Base-by-base conservation (phyloP, 768 basidiomycete species). In the Termitomyces sp. region DNA sequence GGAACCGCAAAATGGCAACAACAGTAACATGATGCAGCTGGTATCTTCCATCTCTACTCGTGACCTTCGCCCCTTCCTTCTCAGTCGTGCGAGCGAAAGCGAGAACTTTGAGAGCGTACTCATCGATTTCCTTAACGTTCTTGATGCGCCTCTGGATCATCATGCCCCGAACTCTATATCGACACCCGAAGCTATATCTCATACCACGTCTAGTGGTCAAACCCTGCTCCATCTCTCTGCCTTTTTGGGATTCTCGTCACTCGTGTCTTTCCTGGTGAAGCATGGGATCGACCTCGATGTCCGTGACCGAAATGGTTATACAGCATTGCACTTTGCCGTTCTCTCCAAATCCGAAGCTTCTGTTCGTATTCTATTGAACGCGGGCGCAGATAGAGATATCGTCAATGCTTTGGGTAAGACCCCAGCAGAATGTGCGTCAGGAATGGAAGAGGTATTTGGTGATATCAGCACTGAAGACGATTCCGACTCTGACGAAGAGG, bases 251-350 rank as follows among this genome's bases (percentile, higher is more conserved):
- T 91, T 92, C 69, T 73, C 82, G 9, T 74, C 82, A 5, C 80
- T 98, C 32, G 81, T 86, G 17, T 66, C 75, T 44, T 92, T 90
- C 73, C 77, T 99, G 56, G 73, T 96, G 56, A 71, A 76, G 4
- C 89, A 82, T 53, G 83, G 80, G 7, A 85, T 88, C 37, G 92
- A 95, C 66, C 62, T 95, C 53, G 93, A 98, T 67, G 80, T 79
- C 14, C 85, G 92, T 48, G 97, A 99, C 70, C 78, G 82, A 47
- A 96, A 94, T 69, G 96, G 96, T 14, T 92, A 82, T 68, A 98
- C 95, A 0, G 84, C 97, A 0, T 73, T 98, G 34, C 91, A 95
- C 71, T 89, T 95, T 65, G 90, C 95, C 17, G 87, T 84, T 0
- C 71, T 95, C 34, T 77, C 75, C 7, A 81, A 80, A 23, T 85